Conservation (phyloP, 2,329 filamentous ascomycete genomes). For the Trichoderma sp. region DNA sequence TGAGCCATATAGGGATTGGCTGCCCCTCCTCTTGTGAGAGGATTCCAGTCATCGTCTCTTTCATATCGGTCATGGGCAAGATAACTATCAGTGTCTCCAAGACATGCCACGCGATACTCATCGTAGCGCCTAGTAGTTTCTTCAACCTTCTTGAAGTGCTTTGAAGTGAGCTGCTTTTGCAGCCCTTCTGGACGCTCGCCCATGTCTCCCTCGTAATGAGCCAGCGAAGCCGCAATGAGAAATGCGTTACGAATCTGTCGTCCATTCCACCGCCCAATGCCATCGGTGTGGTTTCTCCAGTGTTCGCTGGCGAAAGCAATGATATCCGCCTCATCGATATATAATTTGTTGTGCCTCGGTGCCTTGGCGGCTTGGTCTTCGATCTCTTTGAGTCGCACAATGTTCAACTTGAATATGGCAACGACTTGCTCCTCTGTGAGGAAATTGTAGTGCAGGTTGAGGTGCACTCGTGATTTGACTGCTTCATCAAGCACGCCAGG, state of each 20-base stretch:
- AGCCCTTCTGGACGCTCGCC: neutral
- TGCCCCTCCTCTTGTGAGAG: neutral
- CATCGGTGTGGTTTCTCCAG: neutral
- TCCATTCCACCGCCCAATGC: slow-evolving; percentile 23
- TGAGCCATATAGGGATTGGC: neutral
- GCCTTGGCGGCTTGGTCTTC: slow-evolving; percentile 18
- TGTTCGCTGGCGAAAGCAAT: neutral
- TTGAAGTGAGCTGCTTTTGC: slow-evolving; percentile 12
- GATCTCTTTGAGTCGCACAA: slow-evolving; percentile 28
- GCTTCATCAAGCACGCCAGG: slow-evolving; percentile 39
- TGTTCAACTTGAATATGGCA: slow-evolving; percentile 20
- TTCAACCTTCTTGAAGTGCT: slow-evolving; percentile 13
- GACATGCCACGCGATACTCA: slow-evolving; percentile 2
- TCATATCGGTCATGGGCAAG: slow-evolving; percentile 10
- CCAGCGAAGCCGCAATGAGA: slow-evolving; percentile 15
- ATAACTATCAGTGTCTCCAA: slow-evolving; percentile 10
- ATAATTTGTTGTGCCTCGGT: slow-evolving; percentile 1
- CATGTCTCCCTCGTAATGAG: slow-evolving; percentile 13
- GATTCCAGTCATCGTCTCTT: slow-evolving; percentile 5
- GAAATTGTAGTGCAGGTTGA: slow-evolving; percentile 35
- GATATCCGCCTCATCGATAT: neutral
- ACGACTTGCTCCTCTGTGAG: slow-evolving; percentile 19
- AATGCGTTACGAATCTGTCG: slow-evolving; percentile 27
- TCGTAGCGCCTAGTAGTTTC: slow-evolving; percentile 12
- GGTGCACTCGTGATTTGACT: slow-evolving; percentile 40